Evolutionary conservation across 225 moss, liverwort and hornwort species (phyloP).

Genomic region (Pleurozium schreberi): DNA sequence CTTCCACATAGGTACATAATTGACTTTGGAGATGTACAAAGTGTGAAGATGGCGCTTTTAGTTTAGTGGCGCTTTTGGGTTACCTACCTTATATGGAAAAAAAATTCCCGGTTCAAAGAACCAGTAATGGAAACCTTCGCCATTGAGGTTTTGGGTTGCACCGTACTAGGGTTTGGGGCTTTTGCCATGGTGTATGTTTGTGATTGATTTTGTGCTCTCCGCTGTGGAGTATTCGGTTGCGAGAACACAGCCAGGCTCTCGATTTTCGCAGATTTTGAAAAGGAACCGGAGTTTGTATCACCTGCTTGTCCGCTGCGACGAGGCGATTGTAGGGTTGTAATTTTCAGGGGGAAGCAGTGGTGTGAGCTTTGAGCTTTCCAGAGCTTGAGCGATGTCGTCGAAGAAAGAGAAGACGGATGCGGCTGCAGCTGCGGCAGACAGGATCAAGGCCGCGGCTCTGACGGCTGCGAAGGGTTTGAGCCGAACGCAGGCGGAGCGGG

Average conservation of each 20-base stretch:
- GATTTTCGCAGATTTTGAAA: background rate
- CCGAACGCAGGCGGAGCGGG: slow-evolving; percentile 75
- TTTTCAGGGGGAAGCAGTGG: background rate
- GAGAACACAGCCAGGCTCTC: background rate
- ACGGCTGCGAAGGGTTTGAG: slow-evolving; percentile 77
- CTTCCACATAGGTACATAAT: too few relatives aligned
- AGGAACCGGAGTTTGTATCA: too few relatives aligned
- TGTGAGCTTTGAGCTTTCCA: background rate
- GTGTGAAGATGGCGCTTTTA: too few relatives aligned
- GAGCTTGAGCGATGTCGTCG: slow-evolving; percentile 21
- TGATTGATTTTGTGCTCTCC: background rate
- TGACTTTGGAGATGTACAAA: too few relatives aligned
- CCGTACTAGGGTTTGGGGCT: background rate
- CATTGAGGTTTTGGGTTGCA: background rate
- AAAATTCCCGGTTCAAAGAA: background rate
- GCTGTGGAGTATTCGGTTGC: background rate
- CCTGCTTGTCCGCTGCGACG: background rate
- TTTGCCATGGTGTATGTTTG: background rate
- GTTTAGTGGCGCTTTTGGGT: too few relatives aligned
- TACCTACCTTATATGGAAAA: too few relatives aligned
- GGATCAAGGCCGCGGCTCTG: slow-evolving; percentile 69
- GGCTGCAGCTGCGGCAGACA: slow-evolving; percentile 45
- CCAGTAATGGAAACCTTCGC: background rate
- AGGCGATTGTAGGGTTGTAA: background rate
- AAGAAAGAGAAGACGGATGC: slow-evolving; percentile 68